These are phyloP conservation scores for Epichloe hybrida DNA, from an alignment of 2,329 filamentous ascomycete genomes.

Conservation along the genomic window DNA sequence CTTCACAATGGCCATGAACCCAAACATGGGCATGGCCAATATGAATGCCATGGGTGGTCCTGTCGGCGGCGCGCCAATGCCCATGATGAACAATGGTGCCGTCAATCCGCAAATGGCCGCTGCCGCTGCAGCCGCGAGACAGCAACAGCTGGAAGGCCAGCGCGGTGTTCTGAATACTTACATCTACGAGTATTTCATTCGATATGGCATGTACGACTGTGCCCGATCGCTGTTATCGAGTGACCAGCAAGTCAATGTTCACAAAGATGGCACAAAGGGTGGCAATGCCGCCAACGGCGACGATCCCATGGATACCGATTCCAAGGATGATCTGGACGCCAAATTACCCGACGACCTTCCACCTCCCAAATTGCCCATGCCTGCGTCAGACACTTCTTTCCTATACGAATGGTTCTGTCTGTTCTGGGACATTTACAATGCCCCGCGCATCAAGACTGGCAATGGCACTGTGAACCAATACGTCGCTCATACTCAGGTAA, in stretches of 20 bases:
- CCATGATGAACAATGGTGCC: constrained; percentile 50
- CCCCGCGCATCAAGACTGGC: constrained; percentile 58
- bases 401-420: constrained; percentile 96
- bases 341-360: constrained; percentile 75
- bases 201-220: constrained; percentile 70
- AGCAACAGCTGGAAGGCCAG: constrained; percentile 31
- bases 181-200: constrained; percentile 85
- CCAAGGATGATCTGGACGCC: constrained; percentile 59
- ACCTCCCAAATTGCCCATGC: constrained; percentile 52
- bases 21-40: constrained; percentile 49
- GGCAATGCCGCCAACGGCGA: constrained; percentile 58
- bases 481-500: constrained; percentile 70
- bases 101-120: constrained; percentile 22
- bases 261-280: constrained; percentile 59
- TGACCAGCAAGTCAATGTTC: constrained; percentile 52
- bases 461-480: constrained; percentile 58
- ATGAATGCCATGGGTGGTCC: constrained; percentile 58
- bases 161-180: constrained; percentile 64
- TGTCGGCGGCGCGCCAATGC: constrained; percentile 45
- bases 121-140: constrained; percentile 19
- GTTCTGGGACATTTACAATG: constrained; percentile 92
- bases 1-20: constrained; percentile 36
- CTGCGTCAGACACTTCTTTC: constrained; percentile 61
- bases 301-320: constrained; percentile 70
- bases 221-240: constrained; percentile 60